phyloP scores from a whole-genome alignment of 768 basidiomycete species.

The Coprinellus micaceus region DNA sequence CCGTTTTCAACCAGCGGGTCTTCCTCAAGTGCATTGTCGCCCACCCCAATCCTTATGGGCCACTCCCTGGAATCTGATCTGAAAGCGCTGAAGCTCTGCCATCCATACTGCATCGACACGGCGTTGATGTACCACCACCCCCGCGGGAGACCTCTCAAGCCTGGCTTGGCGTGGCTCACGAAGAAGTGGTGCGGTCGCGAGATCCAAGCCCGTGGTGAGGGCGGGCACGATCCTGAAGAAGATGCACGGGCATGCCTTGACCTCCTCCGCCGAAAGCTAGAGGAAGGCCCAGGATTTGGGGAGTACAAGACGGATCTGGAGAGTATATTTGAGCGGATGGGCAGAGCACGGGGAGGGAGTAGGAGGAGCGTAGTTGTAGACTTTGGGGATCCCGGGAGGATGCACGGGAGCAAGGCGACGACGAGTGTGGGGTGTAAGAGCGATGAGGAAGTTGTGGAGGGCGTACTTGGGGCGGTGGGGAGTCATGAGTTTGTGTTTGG shows the following conservation, averaged over 20 bases:
- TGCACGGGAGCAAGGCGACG: conserved; percentile 83
- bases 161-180: conserved; percentile 94
- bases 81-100: conserved; percentile 79
- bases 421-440: conserved; percentile 69
- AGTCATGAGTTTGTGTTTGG: conserved; percentile 83
- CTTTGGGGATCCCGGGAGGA: conserved; percentile 75
- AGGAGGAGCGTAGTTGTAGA: conserved; percentile 73
- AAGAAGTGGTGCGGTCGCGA: conserved; percentile 89
- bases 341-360: conserved; percentile 40
- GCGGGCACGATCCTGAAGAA: conserved; percentile 92
- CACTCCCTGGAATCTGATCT: conserved; percentile 97
- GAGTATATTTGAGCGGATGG: conserved; percentile 84
- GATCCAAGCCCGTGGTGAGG: conserved; percentile 81
- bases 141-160: conserved; percentile 88
- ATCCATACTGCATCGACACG: conserved; percentile 88
- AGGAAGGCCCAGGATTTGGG: conserved; percentile 75
- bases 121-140: conserved; percentile 90
- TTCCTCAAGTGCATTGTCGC: conserved; percentile 12
- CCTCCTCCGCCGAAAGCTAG: conserved; percentile 76
- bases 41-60: conserved; percentile 79
- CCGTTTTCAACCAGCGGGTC: conserved; percentile 35
- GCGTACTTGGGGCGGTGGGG: conserved; percentile 52
- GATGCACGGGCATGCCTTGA: conserved; percentile 89
- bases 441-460: conserved; percentile 79
- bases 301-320: conserved; percentile 84